These are phyloP conservation scores for Coemansia sp. DNA, from an alignment of 192 early-diverging fungal species.

Conservation along the genomic window DNA sequence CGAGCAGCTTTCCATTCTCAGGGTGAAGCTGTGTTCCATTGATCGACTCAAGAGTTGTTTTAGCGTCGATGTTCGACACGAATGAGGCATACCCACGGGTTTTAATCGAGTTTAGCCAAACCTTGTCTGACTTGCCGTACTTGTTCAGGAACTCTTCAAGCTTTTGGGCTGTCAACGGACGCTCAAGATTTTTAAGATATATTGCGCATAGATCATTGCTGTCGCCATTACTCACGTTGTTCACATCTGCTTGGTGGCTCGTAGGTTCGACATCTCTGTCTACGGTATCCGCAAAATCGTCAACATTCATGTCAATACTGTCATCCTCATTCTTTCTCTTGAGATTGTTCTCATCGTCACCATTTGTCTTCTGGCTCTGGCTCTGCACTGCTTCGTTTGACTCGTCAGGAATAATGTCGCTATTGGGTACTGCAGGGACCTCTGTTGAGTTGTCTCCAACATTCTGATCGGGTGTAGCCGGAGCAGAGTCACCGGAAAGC, in stretches of 20 bases:
- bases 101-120: constrained; percentile 52
- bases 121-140: constrained; percentile 22
- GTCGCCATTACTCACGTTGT: not conserved
- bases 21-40: constrained; percentile 36
- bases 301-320: not conserved
- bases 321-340: not conserved
- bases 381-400: not conserved
- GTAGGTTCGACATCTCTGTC: not conserved
- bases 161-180: constrained; percentile 35
- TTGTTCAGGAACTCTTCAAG: constrained; percentile 32
- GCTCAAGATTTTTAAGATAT: constrained; percentile 44
- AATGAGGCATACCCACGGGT: constrained; percentile 45
- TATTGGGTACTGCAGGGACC: not conserved
- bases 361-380: not conserved
- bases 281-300: constrained; percentile 1
- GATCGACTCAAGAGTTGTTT: constrained; percentile 19
- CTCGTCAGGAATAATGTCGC: not conserved
- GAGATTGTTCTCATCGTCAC: not conserved
- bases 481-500: constrained; percentile 8
- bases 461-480: constrained; percentile 11
- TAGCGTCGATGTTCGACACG: constrained; percentile 16
- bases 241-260: not conserved
- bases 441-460: not conserved
- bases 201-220: constrained; percentile 13
- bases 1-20: constrained; percentile 35